Percentiles rank a stretch among this genome's conserved stretches.
Evolutionary conservation across 768 basidiomycete genomes (phyloP).

Genomic region (Pulveroboletus sp.): DNA sequence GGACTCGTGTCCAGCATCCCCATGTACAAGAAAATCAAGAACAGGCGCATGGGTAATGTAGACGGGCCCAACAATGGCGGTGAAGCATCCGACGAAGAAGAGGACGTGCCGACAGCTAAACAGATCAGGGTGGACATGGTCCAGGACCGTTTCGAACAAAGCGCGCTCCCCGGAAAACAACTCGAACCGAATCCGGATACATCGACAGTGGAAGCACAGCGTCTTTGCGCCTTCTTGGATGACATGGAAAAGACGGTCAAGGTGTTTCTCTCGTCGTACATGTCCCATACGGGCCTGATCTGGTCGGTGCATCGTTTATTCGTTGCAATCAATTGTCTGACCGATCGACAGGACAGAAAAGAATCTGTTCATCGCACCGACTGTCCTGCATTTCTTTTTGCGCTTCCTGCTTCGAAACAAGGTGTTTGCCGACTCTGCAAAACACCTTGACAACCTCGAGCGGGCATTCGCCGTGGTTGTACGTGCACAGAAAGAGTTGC

Average conservation of each 20-base stretch:
- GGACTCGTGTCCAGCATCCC: slow-evolving; percentile 30
- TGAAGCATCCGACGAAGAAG: slow-evolving; percentile 28
- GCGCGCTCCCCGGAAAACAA: slow-evolving; percentile 26
- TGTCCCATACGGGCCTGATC: slow-evolving; percentile 60
- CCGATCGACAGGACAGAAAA: slow-evolving; percentile 36
- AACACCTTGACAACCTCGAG: slow-evolving; percentile 32
- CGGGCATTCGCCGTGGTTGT: slow-evolving; percentile 43
- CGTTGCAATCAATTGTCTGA: slow-evolving; percentile 4
- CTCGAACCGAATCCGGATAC: slow-evolving; percentile 21
- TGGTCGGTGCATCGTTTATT: slow-evolving; percentile 44
- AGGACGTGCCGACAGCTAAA: slow-evolving; percentile 19
- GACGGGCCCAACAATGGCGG: slow-evolving; percentile 33
- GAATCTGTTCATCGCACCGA: slow-evolving; percentile 42
- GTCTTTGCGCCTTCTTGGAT: slow-evolving; percentile 52
- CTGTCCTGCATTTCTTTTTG: slow-evolving; percentile 44
- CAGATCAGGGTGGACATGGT: slow-evolving; percentile 21
- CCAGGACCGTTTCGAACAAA: slow-evolving; percentile 31
- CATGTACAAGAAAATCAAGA: slow-evolving; percentile 29
- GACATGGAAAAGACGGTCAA: slow-evolving; percentile 59
- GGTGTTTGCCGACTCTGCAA: slow-evolving; percentile 35
- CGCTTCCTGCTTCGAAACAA: slow-evolving; percentile 44
- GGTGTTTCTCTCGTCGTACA: slow-evolving; percentile 70
- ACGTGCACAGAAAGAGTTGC: slow-evolving; percentile 40
- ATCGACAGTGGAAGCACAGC: slow-evolving; percentile 8
- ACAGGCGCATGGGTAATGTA: slow-evolving; percentile 13